A percentile compares a stretch with the other conserved stretches of the same genome.
Conservation (phyloP, 2,329 filamentous ascomycete genomes). For the Periglandula ipomoeae region DNA sequence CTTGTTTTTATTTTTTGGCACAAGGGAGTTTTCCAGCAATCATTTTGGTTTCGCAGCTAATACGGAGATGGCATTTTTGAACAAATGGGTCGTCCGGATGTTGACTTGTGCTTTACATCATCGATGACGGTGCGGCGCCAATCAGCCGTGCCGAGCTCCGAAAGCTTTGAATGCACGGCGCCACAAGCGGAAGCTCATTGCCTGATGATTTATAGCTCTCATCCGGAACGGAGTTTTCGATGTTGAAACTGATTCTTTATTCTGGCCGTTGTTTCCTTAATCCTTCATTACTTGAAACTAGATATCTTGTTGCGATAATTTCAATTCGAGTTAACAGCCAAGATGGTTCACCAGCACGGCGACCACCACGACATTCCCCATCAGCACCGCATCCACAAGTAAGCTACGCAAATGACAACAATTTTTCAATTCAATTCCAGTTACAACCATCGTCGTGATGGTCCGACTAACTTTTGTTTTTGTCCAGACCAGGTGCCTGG, state of each 20-base stretch:
- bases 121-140: slow-evolving; percentile 12
- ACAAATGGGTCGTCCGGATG: not conserved
- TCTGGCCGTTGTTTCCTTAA: too few relatives aligned
- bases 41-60: too few relatives aligned
- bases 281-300: too few relatives aligned
- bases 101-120: slow-evolving; percentile 12
- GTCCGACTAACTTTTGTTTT: too few relatives aligned
- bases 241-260: too few relatives aligned
- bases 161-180: not conserved
- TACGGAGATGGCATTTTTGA: not conserved
- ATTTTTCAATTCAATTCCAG: too few relatives aligned
- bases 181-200: not conserved
- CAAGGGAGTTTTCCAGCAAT: too few relatives aligned
- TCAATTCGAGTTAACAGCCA: slow-evolving; percentile 10
- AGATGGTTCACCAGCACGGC: slow-evolving; percentile 41
- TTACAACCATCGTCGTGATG: too few relatives aligned
- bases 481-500: slow-evolving; percentile 45
- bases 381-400: slow-evolving; percentile 37
- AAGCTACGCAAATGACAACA: too few relatives aligned
- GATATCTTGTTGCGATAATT: not conserved
- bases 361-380: slow-evolving; percentile 42
- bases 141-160: not conserved
- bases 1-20: not conserved
- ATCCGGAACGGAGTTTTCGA: too few relatives aligned
- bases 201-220: too few relatives aligned